These are phyloP conservation scores for Immersiporthe knoxdaviesiana DNA, from an alignment of 2,329 filamentous ascomycete genomes.

Conservation along the genomic window DNA sequence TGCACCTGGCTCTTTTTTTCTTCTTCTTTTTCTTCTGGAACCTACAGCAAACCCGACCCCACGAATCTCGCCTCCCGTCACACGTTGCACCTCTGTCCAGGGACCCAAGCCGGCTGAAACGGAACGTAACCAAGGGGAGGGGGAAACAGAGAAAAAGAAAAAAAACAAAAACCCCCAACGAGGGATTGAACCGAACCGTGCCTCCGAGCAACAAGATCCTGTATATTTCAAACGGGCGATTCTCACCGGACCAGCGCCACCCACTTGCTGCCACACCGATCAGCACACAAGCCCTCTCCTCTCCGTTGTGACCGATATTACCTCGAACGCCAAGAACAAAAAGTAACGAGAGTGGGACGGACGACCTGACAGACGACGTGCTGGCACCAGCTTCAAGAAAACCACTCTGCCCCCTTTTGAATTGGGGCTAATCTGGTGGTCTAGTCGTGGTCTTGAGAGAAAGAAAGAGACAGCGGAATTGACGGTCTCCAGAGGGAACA, in stretches of 20 bases:
- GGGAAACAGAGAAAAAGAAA: neutral
- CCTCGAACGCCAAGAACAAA: too few species aligned
- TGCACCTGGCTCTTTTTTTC: neutral
- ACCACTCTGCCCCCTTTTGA: neutral
- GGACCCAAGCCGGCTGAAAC: slow-evolving; percentile 13
- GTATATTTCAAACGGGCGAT: slow-evolving; percentile 18
- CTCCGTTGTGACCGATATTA: neutral
- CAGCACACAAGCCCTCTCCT: neutral
- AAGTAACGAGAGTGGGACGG: neutral
- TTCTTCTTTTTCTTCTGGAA: too few species aligned
- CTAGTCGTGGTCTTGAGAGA: neutral
- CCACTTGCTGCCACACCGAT: neutral
- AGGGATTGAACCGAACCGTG: slow-evolving; percentile 4
- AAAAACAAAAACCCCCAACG: neutral
- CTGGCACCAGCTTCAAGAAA: neutral
- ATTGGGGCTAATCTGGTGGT: neutral
- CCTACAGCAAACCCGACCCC: slow-evolving; percentile 6
- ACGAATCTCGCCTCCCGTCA: slow-evolving; percentile 13
- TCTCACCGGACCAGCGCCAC: slow-evolving; percentile 9
- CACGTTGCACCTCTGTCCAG: slow-evolving; percentile 17
- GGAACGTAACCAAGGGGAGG: slow-evolving; percentile 12
- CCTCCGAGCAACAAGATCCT: slow-evolving; percentile 19
- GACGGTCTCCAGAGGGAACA: slow-evolving; percentile 15
- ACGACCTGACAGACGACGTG: neutral
- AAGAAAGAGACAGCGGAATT: slow-evolving; percentile 5